These are phyloP conservation scores for Monilinia fructicola DNA, from an alignment of 2,329 filamentous ascomycete genomes.

Conservation along the genomic window DNA sequence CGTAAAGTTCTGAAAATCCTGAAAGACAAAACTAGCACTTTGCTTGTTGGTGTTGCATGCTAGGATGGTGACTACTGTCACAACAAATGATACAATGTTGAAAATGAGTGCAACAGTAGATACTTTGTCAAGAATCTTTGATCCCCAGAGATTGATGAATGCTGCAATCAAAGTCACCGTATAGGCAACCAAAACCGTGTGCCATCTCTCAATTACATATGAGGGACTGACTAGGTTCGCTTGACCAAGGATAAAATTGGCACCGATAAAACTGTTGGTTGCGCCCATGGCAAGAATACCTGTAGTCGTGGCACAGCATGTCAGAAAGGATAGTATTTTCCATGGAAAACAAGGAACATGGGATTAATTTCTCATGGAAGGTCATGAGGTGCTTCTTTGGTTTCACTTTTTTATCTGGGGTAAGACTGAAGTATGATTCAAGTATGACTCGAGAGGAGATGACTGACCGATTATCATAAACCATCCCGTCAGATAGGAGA, in stretches of 20 bases:
- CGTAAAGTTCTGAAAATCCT: constrained; percentile 54
- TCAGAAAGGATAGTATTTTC: constrained; percentile 13
- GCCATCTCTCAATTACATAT: constrained; percentile 56
- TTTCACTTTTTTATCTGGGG: neutral
- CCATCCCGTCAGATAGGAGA: constrained; percentile 50
- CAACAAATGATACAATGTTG: constrained; percentile 54
- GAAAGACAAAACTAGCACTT: constrained; percentile 54
- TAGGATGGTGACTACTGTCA: constrained; percentile 53
- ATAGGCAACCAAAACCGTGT: constrained; percentile 54
- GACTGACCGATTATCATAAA: constrained; percentile 48
- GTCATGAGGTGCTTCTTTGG: constrained; percentile 13
- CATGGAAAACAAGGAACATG: constrained; percentile 1
- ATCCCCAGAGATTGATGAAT: constrained; percentile 50
- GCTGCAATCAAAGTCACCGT: constrained; percentile 48
- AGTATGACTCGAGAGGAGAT: constrained; percentile 7
- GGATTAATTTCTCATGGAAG: constrained; percentile 5
- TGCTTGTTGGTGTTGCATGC: constrained; percentile 55
- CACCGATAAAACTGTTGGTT: constrained; percentile 53
- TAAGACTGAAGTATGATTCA: neutral
- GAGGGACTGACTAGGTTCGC: constrained; percentile 52
- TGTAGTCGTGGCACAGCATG: constrained; percentile 24
- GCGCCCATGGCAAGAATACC: constrained; percentile 51
- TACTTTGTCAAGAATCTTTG: constrained; percentile 52
- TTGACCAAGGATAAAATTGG: constrained; percentile 56
- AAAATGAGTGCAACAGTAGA: constrained; percentile 51